Percentiles rank a stretch among this genome's conserved stretches.
Conservation (phyloP, 148 eudicot genomes). For the Nepenthes gracilis region DNA sequence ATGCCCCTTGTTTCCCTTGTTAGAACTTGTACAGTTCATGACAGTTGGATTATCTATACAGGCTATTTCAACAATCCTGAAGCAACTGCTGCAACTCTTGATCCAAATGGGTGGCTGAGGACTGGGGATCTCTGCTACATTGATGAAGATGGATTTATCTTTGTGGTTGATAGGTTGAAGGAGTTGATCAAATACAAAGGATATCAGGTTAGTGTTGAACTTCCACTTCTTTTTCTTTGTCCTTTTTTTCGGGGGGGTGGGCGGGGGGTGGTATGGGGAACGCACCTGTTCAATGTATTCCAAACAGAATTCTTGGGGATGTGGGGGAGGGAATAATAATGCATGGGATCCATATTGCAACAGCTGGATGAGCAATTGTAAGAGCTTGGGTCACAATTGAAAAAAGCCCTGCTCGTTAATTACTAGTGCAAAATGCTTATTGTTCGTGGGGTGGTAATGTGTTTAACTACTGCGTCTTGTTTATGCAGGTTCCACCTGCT, state of each 20-base stretch:
- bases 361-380: too few relatives aligned
- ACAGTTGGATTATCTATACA: background rate
- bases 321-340: too few relatives aligned
- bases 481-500: constrained; percentile 71
- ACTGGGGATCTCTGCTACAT: constrained; percentile 63
- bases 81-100: constrained; percentile 42
- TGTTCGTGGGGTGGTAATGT: background rate
- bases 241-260: background rate
- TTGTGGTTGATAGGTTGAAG: constrained; percentile 33
- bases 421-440: too few relatives aligned
- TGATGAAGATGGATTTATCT: constrained; percentile 38
- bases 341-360: too few relatives aligned
- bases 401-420: too few relatives aligned
- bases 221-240: background rate
- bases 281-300: too few relatives aligned
- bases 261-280: too few relatives aligned
- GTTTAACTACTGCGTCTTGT: background rate
- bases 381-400: too few relatives aligned
- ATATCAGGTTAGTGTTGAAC: constrained; percentile 4
- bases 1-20: too few relatives aligned
- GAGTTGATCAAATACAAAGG: constrained; percentile 36
- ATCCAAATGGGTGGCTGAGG: constrained; percentile 54
- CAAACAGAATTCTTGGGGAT: too few relatives aligned
- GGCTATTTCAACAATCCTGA: constrained; percentile 53
- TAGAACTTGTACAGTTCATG: too few relatives aligned